Evolutionary conservation across 495 filamentous ascomycete species (phyloP), one percentile per base, ranked within the genome.

Genomic region (Platismatia glauca): DNA sequence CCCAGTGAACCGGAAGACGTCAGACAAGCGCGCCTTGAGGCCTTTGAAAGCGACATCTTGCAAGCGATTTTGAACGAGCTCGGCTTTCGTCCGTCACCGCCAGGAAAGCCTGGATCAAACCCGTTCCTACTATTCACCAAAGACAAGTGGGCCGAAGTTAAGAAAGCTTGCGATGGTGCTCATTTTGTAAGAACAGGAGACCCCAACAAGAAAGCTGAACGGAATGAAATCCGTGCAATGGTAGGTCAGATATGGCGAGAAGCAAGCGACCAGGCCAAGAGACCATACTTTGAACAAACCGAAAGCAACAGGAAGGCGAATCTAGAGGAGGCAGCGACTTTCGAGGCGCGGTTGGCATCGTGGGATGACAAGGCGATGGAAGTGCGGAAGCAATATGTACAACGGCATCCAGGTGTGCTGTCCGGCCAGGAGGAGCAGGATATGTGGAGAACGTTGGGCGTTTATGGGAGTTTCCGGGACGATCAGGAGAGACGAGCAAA

Each of bases 221-320:
- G 83, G 52, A 81, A 93, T 66, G 90, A 94, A 65, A 86, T 98
- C 57, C 86, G 94, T 39, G 79, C 83, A 12, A 89, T 88, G 63
- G 79, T 93, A 24, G 89, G 91, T 22, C 84, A 86, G 68, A 91
- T 91, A 89, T 98, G 94, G 94, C 86, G 88, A 64, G 85, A 89
- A 60, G 86, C 88, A 0, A 67, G 77, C 6, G 79, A 81, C 12
- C 88, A 86, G 39, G 79, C 81, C 64, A 88, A 86, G 71, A 76
- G 80, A 69, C 91, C 90, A 33, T 97, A 89, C 67, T 75, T 89
- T 60, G 86, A 89, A 43, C 79, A 84, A 69, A 86, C 86, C 7
- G 82, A 87, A 63, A 80, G 77, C 22, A 84, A 88, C 64, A 90
- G 89, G 64, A 77, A 80, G 57, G 74, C 68, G 7, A 86, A 89